Evolutionary conservation across 805 yeast genomes (phyloP).

Genomic region (Schwanniomyces pseudopolymorphus): DNA sequence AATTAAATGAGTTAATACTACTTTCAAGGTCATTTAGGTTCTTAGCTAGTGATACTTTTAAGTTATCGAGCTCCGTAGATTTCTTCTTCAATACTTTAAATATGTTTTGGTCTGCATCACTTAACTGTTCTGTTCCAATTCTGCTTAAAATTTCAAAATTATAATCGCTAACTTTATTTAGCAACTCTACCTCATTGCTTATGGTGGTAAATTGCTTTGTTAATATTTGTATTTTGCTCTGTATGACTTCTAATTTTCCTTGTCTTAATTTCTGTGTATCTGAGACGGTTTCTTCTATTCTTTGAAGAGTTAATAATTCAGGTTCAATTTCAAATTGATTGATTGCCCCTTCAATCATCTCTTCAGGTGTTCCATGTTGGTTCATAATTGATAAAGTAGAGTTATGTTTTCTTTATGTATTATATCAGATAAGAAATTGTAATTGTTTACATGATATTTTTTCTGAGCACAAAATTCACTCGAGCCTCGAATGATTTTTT

Average conservation of each 20-base stretch:
- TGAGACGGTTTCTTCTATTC: conserved; percentile 39
- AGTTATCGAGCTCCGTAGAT: conserved; percentile 38
- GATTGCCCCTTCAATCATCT: conserved; percentile 24
- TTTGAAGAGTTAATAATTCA: conserved; percentile 46
- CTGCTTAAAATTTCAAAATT: conserved; percentile 18
- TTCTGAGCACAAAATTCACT: not conserved
- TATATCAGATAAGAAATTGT: not conserved
- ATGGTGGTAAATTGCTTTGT: conserved; percentile 9
- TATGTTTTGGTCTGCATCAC: conserved; percentile 19
- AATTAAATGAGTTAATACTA: conserved; percentile 34
- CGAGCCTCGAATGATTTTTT: not conserved
- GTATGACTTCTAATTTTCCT: conserved; percentile 16
- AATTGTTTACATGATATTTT: not conserved
- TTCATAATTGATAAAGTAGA: not conserved
- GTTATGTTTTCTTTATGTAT: not conserved
- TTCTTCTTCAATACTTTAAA: conserved; percentile 26
- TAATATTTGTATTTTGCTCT: conserved; percentile 8
- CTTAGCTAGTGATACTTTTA: conserved; percentile 52
- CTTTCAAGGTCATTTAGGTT: conserved; percentile 50
- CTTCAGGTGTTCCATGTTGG: conserved; percentile 8
- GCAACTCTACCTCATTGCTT: conserved; percentile 14
- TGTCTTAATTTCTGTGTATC: conserved; percentile 27
- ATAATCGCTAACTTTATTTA: conserved; percentile 21
- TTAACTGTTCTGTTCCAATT: conserved; percentile 6
- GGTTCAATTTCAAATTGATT: conserved; percentile 53